Conservation (phyloP, 1,139 yeast genomes). For the Arxiozyma slooffiae region DNA sequence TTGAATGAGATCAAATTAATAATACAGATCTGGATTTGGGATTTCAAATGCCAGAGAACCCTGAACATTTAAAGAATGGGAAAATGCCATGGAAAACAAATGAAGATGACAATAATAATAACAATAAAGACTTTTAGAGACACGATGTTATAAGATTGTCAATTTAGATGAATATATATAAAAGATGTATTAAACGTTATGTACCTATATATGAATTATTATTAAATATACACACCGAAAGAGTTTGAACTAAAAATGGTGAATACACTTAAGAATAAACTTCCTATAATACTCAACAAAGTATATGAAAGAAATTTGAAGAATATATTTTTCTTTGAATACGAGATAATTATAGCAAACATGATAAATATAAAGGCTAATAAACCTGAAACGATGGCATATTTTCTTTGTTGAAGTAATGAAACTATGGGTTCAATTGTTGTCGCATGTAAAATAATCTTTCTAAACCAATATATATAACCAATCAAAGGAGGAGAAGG, state of each 20-base stretch:
- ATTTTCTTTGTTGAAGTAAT: constrained; percentile 21
- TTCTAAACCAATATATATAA: background rate
- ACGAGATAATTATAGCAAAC: constrained; percentile 14
- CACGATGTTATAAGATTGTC: constrained; percentile 22
- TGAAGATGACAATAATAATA: constrained; percentile 5
- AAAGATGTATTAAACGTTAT: constrained; percentile 7
- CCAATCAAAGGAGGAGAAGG: background rate
- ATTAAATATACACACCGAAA: constrained; percentile 27
- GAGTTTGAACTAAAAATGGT: constrained; percentile 25
- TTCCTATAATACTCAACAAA: constrained; percentile 17
- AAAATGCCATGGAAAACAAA: constrained; percentile 3
- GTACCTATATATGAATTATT: background rate
- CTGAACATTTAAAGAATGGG: background rate
- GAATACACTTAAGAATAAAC: constrained; percentile 23
- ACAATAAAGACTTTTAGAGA: constrained; percentile 9
- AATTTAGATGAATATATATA: constrained; percentile 29
- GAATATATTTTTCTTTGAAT: constrained; percentile 13
- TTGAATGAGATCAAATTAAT: background rate
- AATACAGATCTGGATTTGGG: background rate
- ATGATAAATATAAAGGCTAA: constrained; percentile 17
- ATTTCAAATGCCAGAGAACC: background rate
- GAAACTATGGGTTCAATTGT: constrained; percentile 9
- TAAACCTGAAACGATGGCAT: constrained; percentile 18
- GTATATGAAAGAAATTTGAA: constrained; percentile 15
- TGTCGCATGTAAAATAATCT: background rate